phyloP scores from a whole-genome alignment of 352 stramenopile species.

The Globisporangium paroecandrum region DNA sequence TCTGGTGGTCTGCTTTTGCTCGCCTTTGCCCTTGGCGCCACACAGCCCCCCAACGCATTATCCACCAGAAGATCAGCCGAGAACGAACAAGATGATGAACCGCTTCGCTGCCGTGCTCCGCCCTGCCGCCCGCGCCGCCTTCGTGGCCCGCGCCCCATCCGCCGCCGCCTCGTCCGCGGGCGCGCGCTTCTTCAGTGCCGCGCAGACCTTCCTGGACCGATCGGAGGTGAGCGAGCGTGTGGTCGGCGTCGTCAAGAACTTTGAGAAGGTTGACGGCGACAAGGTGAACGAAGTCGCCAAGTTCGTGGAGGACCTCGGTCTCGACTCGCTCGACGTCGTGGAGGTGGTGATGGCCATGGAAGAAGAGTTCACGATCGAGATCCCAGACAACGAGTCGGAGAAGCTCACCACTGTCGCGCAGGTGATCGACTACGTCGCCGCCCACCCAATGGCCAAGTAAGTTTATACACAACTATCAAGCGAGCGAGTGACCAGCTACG shows the following conservation, averaged over 20 bases:
- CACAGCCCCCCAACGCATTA: conserved; percentile 9
- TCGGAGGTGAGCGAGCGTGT: conserved; percentile 97
- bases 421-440: conserved; percentile 98
- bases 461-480: conserved; percentile 11
- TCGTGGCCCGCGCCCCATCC: conserved; percentile 34
- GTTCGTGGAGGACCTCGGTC: conserved; percentile 97
- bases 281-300: conserved; percentile 91
- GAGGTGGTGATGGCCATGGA: conserved; percentile 99
- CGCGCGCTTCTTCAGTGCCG: conserved; percentile 74
- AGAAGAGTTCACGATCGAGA: conserved; percentile 99
- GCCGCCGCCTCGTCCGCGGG: conserved; percentile 16
- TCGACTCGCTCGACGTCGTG: conserved; percentile 98
- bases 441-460: conserved; percentile 99
- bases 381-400: conserved; percentile 99
- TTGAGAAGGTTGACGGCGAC: conserved; percentile 97
- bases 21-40: not conserved
- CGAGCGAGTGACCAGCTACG: conserved; percentile 3
- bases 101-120: conserved; percentile 70
- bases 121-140: conserved; percentile 53
- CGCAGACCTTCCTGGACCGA: conserved; percentile 86
- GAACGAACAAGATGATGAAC: conserved; percentile 70
- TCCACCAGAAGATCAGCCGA: conserved; percentile 21
- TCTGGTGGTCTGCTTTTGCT: not conserved
- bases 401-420: conserved; percentile 97
- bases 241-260: conserved; percentile 98